phyloP scores from a whole-genome alignment of 495 filamentous ascomycete genomes.

The Aspergillus cristatus region DNA sequence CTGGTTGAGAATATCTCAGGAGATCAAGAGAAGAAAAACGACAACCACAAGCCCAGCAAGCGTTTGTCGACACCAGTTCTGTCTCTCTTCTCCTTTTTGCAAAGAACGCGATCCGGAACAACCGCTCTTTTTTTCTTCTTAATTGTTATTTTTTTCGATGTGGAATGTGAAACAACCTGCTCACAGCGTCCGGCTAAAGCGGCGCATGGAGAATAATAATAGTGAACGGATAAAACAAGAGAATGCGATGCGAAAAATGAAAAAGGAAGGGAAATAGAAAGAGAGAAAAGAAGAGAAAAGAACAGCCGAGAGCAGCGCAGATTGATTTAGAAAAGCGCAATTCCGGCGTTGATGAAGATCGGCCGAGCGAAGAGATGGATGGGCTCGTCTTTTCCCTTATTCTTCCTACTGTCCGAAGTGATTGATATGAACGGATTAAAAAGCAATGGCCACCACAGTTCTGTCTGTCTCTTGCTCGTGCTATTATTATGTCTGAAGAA shows the following conservation, averaged over 20 bases:
- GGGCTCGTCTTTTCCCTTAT: no score
- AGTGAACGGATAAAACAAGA: slow-evolving; percentile 7
- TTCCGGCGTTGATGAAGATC: slow-evolving; percentile 18
- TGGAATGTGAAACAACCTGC: slow-evolving; percentile 28
- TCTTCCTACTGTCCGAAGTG: no score
- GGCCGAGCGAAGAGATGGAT: slow-evolving; percentile 2
- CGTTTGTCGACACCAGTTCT: slow-evolving; percentile 12
- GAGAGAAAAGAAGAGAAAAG: slow-evolving; percentile 7
- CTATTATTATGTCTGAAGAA: no score
- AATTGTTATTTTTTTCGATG: slow-evolving; percentile 4
- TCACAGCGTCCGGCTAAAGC: slow-evolving; percentile 35
- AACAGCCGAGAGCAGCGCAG: slow-evolving; percentile 10
- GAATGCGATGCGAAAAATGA: no score
- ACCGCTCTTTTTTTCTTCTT: slow-evolving; percentile 5
- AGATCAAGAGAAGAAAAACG: slow-evolving; percentile 4
- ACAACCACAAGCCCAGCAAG: slow-evolving; percentile 28
- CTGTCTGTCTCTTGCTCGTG: no score
- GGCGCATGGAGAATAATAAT: slow-evolving; percentile 26
- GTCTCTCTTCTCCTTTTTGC: slow-evolving; percentile 3
- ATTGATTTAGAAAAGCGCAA: no score
- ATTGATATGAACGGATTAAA: no score
- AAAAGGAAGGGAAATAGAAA: slow-evolving; percentile 10
- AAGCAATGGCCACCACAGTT: no score
- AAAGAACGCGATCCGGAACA: not conserved
- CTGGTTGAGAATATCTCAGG: no score